These are phyloP conservation scores for Hyaloscypha hepaticicola DNA, from an alignment of 495 filamentous ascomycete species.

Conservation along the genomic window DNA sequence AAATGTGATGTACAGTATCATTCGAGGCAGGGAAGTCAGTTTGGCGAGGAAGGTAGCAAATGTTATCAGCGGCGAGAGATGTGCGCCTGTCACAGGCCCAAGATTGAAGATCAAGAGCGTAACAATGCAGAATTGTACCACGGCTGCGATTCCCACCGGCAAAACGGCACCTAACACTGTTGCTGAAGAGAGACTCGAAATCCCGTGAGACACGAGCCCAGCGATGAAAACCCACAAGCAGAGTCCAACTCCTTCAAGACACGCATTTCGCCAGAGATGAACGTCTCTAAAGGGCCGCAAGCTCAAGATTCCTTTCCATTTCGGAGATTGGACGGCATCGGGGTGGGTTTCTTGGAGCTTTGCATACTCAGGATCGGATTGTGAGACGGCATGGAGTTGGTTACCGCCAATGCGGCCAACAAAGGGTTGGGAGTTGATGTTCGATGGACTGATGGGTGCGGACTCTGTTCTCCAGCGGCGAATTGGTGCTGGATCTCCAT, in stretches of 20 bases:
- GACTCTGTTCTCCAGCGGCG: constrained; percentile 9
- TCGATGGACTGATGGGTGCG: constrained; percentile 6
- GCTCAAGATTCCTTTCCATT: constrained; percentile 39
- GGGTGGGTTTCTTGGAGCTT: constrained; percentile 41
- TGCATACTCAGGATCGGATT: constrained; percentile 39
- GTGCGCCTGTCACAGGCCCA: constrained; percentile 42
- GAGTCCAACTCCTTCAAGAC: constrained; percentile 34
- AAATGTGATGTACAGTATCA: constrained; percentile 42
- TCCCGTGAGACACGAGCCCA: constrained; percentile 12
- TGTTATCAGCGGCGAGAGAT: constrained; percentile 48
- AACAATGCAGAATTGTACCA: constrained; percentile 41
- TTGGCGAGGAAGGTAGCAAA: constrained; percentile 46
- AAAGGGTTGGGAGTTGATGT: constrained; percentile 33
- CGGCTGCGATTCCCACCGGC: constrained; percentile 30
- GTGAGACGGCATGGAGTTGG: constrained; percentile 44
- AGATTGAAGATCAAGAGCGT: constrained; percentile 46
- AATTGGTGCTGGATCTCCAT: constrained; percentile 32
- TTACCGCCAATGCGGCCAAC: constrained; percentile 49
- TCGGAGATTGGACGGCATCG: constrained; percentile 46
- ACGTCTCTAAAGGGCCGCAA: constrained; percentile 36
- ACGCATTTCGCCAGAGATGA: constrained; percentile 46
- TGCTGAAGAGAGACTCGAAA: neutral
- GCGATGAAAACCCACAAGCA: constrained; percentile 9
- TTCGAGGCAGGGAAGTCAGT: constrained; percentile 44
- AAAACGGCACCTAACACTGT: constrained; percentile 18